Percentiles rank a stretch among this genome's conserved stretches.
Conservation (phyloP, 1,139 yeast genomes). For the Geotrichum cucujoidarum region DNA sequence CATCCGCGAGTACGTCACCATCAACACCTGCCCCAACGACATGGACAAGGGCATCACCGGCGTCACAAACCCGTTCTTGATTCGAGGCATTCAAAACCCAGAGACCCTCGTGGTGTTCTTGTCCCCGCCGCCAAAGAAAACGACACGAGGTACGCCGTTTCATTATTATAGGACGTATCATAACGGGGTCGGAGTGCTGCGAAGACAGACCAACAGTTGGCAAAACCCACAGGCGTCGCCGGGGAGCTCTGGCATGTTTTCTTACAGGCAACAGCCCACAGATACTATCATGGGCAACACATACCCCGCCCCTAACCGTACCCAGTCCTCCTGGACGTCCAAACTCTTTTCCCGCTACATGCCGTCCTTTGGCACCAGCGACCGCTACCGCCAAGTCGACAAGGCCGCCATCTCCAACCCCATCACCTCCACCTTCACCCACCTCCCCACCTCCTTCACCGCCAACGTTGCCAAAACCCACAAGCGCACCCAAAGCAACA, state of each 20-base stretch:
- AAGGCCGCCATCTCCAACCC: constrained; percentile 14
- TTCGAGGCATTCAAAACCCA: constrained; percentile 17
- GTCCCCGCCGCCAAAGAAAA: not conserved
- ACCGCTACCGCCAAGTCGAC: constrained; percentile 9
- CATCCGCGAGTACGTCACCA: constrained; percentile 31
- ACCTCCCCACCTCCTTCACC: constrained; percentile 11
- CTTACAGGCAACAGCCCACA: not conserved
- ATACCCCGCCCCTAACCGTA: not conserved
- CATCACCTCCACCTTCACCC: constrained; percentile 9
- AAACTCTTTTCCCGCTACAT: constrained; percentile 6
- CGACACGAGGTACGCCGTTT: constrained; percentile 7
- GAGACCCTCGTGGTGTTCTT: constrained; percentile 14
- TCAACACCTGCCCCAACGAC: constrained; percentile 24
- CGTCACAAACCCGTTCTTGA: constrained; percentile 29
- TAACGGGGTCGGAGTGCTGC: constrained; percentile 13
- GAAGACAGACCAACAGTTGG: constrained; percentile 13
- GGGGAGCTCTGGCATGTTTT: not conserved
- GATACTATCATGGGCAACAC: constrained; percentile 3
- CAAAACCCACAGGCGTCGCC: constrained; percentile 9
- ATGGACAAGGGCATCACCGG: constrained; percentile 27
- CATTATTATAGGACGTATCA: constrained; percentile 13
- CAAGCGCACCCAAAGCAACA: constrained; percentile 2
- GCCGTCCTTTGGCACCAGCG: constrained; percentile 4
- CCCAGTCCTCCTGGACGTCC: constrained; percentile 13
- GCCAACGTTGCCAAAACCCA: constrained; percentile 10